phyloP scores from a whole-genome alignment of 441 rosid species.

The Hura crepitans region DNA sequence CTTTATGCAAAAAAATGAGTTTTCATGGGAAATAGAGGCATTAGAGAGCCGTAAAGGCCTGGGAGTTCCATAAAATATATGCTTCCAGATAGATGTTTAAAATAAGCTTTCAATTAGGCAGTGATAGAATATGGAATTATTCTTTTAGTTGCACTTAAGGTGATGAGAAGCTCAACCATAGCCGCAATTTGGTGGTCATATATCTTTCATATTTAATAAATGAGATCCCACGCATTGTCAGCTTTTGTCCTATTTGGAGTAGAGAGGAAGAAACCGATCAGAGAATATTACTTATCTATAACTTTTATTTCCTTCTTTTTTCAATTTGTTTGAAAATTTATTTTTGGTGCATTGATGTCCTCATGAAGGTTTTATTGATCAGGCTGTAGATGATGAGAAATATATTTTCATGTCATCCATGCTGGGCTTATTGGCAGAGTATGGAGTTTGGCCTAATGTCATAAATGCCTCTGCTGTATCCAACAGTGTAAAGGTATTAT shows the following conservation, averaged over 20 bases:
- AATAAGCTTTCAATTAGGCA: not conserved
- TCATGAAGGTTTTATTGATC: conserved; percentile 21
- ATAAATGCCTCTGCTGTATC: conserved; percentile 71
- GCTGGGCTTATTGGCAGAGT: conserved; percentile 82
- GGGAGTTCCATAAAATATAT: not conserved
- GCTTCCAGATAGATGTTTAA: not conserved
- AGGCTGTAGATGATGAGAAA: conserved; percentile 84
- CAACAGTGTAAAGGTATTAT: conserved; percentile 61
- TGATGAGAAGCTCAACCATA: not conserved
- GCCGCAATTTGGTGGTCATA: not conserved
- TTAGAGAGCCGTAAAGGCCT: not conserved
- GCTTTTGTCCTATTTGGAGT: not conserved
- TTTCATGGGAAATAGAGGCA: not conserved
- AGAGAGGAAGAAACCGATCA: not conserved
- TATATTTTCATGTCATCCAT: conserved; percentile 76
- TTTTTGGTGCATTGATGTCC: not conserved
- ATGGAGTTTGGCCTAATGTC: conserved; percentile 69
- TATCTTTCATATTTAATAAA: not conserved
- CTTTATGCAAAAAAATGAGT: not conserved
- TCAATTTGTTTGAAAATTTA: not conserved
- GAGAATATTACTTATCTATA: not conserved
- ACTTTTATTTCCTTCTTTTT: not conserved
- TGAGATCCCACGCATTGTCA: not conserved
- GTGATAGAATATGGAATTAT: not conserved
- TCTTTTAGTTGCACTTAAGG: not conserved